phyloP scores from a whole-genome alignment of 2,329 filamentous ascomycete genomes.

The Claviceps digitariae region DNA sequence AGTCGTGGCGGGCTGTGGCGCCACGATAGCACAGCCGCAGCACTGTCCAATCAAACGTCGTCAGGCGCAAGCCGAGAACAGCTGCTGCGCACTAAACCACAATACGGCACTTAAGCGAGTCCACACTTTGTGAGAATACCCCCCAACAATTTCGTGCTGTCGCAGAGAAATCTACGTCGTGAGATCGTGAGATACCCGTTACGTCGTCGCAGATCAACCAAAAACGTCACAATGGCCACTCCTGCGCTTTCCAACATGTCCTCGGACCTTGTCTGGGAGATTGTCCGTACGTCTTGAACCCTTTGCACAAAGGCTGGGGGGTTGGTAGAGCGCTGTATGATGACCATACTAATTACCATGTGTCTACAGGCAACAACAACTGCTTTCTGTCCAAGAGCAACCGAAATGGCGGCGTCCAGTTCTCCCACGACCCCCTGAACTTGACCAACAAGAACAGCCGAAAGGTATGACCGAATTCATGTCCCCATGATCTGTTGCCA shows the following conservation, averaged over 20 bases:
- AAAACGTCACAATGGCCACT: slow-evolving; percentile 39
- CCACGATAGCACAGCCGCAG: not conserved
- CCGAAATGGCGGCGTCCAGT: slow-evolving; percentile 63
- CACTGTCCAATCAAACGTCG: slow-evolving; percentile 7
- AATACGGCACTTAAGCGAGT: slow-evolving; percentile 23
- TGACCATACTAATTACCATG: not conserved
- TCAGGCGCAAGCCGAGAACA: slow-evolving; percentile 7
- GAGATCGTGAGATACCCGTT: slow-evolving; percentile 10
- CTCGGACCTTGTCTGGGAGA: slow-evolving; percentile 85
- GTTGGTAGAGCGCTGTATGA: not conserved
- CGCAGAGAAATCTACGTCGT: slow-evolving; percentile 6
- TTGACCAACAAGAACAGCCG: slow-evolving; percentile 79
- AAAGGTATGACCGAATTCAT: slow-evolving; percentile 47
- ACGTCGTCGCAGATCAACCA: slow-evolving; percentile 16
- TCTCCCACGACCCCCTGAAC: slow-evolving; percentile 93
- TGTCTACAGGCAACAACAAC: slow-evolving; percentile 61
- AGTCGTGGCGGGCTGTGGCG: not conserved
- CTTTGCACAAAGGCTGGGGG: not conserved
- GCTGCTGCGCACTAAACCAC: slow-evolving; percentile 14
- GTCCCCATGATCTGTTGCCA: not conserved
- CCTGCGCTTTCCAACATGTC: slow-evolving; percentile 60
- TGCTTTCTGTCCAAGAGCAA: slow-evolving; percentile 86
- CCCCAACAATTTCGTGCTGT: slow-evolving; percentile 13
- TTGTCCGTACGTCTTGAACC: slow-evolving; percentile 69
- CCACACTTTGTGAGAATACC: slow-evolving; percentile 24